phyloP scores from a whole-genome alignment of 306 rosid genomes.

The Citrullus colocynthis region DNA sequence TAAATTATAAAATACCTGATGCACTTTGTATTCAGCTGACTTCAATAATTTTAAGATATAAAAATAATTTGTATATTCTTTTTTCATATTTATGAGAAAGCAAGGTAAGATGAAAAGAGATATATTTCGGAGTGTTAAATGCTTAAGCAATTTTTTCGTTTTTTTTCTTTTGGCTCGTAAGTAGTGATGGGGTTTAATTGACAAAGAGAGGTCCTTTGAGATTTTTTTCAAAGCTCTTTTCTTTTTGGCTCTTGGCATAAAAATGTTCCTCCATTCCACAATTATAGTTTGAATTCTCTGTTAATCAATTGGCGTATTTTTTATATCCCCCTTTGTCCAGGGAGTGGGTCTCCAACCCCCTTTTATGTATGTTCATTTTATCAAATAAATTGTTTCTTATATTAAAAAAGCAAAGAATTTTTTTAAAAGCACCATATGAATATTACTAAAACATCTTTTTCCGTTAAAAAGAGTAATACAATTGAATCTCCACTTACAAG shows the following conservation, averaged over 20 bases:
- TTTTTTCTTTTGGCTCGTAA: background rate
- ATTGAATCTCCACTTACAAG: background rate
- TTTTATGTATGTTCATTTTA: background rate
- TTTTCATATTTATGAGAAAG: background rate
- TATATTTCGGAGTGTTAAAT: background rate
- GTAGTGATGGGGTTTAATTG: background rate
- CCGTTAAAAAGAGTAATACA: background rate
- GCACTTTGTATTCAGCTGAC: background rate
- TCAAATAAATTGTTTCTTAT: background rate
- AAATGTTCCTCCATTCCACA: background rate
- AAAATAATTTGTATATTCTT: background rate
- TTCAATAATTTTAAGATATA: background rate
- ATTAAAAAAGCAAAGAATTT: background rate
- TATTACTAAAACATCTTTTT: background rate
- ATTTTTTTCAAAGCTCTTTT: background rate
- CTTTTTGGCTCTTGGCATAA: background rate
- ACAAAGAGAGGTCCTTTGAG: background rate
- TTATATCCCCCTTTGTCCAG: background rate
- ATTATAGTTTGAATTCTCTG: background rate
- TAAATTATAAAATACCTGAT: background rate
- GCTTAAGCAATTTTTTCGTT: background rate
- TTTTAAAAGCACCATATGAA: background rate
- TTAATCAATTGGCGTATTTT: background rate
- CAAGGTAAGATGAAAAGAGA: background rate
- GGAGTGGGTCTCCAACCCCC: background rate